Conservation (phyloP, 2,329 filamentous ascomycete genomes). For the Talaromyces sp. region DNA sequence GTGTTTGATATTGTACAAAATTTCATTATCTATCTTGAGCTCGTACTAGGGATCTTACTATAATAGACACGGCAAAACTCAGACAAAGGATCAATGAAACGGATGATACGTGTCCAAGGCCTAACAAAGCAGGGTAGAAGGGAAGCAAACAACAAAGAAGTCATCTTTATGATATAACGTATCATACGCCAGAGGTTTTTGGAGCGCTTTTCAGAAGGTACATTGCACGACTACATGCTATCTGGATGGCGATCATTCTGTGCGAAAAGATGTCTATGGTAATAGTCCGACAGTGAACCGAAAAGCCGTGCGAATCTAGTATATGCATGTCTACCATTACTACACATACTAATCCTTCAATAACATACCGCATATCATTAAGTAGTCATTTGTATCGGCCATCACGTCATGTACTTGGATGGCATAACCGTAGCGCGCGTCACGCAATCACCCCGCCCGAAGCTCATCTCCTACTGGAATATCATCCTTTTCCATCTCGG, state of each 20-base stretch:
- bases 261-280: background rate
- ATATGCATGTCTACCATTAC: background rate
- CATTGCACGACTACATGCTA: background rate
- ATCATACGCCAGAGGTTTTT: background rate
- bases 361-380: background rate
- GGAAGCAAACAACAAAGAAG: background rate
- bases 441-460: slow-evolving; percentile 8
- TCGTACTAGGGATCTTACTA: no score
- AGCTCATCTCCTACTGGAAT: background rate
- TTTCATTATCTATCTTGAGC: no score
- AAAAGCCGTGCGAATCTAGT: background rate
- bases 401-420: background rate
- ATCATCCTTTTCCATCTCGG: background rate
- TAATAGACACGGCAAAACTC: background rate
- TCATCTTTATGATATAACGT: background rate
- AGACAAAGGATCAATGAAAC: background rate
- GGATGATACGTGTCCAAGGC: background rate
- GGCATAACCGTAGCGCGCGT: slow-evolving; percentile 7
- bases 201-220: background rate
- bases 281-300: background rate
- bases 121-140: background rate
- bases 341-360: background rate
- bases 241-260: background rate
- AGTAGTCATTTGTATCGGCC: background rate
- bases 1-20: no score